These are phyloP conservation scores for Haplosporangium sp. DNA, from an alignment of 371 early-diverging fungal genomes.

Conservation along the genomic window DNA sequence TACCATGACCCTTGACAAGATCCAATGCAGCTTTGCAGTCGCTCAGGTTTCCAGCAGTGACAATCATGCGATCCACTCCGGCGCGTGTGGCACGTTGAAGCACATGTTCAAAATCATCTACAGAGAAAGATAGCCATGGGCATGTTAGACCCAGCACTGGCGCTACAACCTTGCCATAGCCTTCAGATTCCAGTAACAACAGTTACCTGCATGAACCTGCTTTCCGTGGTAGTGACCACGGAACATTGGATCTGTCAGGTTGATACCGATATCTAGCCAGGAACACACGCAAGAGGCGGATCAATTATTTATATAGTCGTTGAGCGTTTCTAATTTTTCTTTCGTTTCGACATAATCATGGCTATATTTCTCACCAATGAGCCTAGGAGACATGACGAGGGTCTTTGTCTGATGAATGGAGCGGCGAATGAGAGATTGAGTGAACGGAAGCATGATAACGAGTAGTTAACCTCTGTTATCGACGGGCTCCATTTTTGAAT, in stretches of 20 bases:
- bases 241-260: slow-evolving; percentile 90
- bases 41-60: slow-evolving; percentile 80
- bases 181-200: no score
- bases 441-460: no score
- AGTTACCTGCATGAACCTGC: slow-evolving; percentile 72
- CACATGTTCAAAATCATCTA: slow-evolving; percentile 78
- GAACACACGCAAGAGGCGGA: neutral
- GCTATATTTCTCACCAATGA: slow-evolving; percentile 27
- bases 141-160: no score
- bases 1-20: slow-evolving; percentile 29
- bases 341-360: neutral
- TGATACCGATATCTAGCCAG: slow-evolving; percentile 81
- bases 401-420: neutral
- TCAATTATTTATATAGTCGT: neutral
- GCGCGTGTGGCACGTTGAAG: slow-evolving; percentile 73
- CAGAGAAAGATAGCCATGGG: no score
- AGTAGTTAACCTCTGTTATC: no score
- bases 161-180: no score
- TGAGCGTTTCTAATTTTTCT: neutral
- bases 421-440: neutral
- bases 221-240: slow-evolving; percentile 89
- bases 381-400: slow-evolving; percentile 31
- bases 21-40: slow-evolving; percentile 31
- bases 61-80: slow-evolving; percentile 78
- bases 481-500: neutral